phyloP scores from a whole-genome alignment of 768 basidiomycete genomes.

The Pleurotus giganteus region DNA sequence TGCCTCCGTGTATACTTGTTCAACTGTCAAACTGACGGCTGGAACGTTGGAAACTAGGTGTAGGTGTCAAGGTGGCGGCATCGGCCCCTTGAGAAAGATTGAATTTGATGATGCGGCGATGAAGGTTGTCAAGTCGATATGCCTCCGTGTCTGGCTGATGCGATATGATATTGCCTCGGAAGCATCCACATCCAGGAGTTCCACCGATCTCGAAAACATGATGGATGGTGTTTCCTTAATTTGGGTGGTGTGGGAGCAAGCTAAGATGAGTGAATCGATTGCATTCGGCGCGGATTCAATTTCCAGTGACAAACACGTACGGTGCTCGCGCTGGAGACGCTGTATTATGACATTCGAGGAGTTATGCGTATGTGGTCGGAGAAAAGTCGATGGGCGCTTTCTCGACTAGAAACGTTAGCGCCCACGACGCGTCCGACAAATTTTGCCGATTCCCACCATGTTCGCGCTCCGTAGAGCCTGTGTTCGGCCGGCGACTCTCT shows the following conservation, averaged over 20 bases:
- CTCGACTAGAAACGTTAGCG: background rate
- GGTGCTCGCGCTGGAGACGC: no score
- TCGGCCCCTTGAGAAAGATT: background rate
- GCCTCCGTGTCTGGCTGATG: background rate
- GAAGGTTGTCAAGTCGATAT: conserved; percentile 7
- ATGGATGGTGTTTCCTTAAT: background rate
- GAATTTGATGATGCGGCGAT: background rate
- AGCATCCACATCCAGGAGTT: background rate
- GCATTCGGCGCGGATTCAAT: background rate
- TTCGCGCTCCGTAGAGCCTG: conserved; percentile 27
- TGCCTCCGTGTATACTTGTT: background rate
- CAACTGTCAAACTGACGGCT: conserved; percentile 2
- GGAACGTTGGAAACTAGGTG: background rate
- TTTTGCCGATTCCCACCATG: conserved; percentile 17
- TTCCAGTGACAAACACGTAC: background rate
- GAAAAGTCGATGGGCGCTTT: no score
- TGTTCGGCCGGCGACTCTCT: conserved; percentile 15
- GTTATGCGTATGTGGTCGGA: no score
- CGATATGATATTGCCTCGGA: conserved; percentile 2
- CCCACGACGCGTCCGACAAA: conserved; percentile 10
- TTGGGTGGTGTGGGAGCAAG: background rate
- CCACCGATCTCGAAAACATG: conserved; percentile 3
- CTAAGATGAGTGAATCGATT: background rate
- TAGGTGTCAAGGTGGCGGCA: background rate
- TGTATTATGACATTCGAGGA: no score